phyloP scores from a whole-genome alignment of 257 asterid species.

The Rhazya stricta region DNA sequence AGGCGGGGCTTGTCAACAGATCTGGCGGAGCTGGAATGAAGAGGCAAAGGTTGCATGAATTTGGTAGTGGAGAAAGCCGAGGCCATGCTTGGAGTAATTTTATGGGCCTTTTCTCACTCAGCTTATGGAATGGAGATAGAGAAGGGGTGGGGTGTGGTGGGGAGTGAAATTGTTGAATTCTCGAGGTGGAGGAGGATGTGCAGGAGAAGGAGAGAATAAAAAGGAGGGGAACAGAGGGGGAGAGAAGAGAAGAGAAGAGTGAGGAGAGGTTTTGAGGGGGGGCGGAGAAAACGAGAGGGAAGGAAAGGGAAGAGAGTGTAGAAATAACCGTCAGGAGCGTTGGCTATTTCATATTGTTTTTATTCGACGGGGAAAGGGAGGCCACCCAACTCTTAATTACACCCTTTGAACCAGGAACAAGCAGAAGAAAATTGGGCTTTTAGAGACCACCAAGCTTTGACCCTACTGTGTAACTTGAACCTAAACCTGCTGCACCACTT shows the following conservation, averaged over 20 bases:
- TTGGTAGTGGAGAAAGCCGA: slow-evolving; percentile 51
- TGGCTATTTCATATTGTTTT: slow-evolving; percentile 11
- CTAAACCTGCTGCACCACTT: too few relatives aligned
- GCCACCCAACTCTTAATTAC: neutral
- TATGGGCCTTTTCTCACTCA: too few relatives aligned
- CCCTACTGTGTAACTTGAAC: too few relatives aligned
- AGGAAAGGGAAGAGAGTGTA: slow-evolving; percentile 19
- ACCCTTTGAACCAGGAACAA: too few relatives aligned
- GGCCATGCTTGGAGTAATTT: slow-evolving; percentile 35
- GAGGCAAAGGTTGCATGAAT: slow-evolving; percentile 43
- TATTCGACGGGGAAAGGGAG: slow-evolving; percentile 5
- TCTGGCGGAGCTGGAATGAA: slow-evolving; percentile 41
- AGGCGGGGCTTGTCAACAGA: slow-evolving; percentile 48
- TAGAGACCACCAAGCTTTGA: too few relatives aligned
- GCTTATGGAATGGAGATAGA: neutral
- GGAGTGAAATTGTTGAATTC: neutral
- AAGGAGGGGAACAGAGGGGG: slow-evolving; percentile 5
- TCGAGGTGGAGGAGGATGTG: neutral
- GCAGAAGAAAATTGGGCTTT: too few relatives aligned
- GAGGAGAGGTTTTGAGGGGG: neutral
- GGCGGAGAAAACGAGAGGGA: slow-evolving; percentile 55
- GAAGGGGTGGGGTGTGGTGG: slow-evolving; percentile 4
- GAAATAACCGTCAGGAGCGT: slow-evolving; percentile 47
- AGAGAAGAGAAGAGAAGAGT: slow-evolving; percentile 1
- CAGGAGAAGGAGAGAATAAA: slow-evolving; percentile 5